These are phyloP conservation scores for Hygrophorus pudorinus DNA, from an alignment of 768 basidiomycete genomes.

Conservation along the genomic window DNA sequence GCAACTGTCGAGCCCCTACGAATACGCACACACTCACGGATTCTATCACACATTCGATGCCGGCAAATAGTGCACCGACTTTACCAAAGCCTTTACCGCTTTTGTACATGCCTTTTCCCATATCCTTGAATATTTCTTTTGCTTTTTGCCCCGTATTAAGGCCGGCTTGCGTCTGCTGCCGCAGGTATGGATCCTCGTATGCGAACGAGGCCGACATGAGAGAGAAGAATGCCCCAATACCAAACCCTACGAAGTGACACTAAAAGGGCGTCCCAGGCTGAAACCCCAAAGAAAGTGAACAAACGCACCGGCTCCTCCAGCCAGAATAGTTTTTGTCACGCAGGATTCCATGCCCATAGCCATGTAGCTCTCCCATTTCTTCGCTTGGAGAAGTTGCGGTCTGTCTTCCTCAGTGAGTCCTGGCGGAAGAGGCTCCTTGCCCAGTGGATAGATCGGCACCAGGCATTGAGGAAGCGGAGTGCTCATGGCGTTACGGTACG, in stretches of 20 bases:
- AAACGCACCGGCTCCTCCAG: slow-evolving; percentile 72
- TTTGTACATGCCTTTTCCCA: slow-evolving; percentile 87
- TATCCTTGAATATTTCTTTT: slow-evolving; percentile 79
- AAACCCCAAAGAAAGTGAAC: background rate
- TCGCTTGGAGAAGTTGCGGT: slow-evolving; percentile 48
- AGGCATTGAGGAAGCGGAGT: slow-evolving; percentile 20
- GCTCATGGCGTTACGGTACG: background rate
- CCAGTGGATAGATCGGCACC: slow-evolving; percentile 73
- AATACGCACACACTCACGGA: slow-evolving; percentile 46
- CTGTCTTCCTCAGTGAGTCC: slow-evolving; percentile 79
- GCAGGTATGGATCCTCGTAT: slow-evolving; percentile 86
- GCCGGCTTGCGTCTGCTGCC: slow-evolving; percentile 46
- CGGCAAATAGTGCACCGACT: slow-evolving; percentile 90
- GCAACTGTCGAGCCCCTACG: background rate
- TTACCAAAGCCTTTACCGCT: slow-evolving; percentile 90
- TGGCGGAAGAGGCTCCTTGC: slow-evolving; percentile 80
- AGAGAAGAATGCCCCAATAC: slow-evolving; percentile 89
- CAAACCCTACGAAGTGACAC: slow-evolving; percentile 53
- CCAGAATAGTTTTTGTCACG: slow-evolving; percentile 68
- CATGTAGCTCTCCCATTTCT: slow-evolving; percentile 73
- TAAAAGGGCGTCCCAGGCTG: background rate
- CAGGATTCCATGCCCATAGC: slow-evolving; percentile 76
- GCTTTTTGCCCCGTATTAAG: slow-evolving; percentile 70
- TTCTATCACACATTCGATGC: slow-evolving; percentile 92
- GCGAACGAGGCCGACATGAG: slow-evolving; percentile 93